Base-by-base conservation (phyloP, 768 basidiomycete genomes). In the Hygrophorus russula region DNA sequence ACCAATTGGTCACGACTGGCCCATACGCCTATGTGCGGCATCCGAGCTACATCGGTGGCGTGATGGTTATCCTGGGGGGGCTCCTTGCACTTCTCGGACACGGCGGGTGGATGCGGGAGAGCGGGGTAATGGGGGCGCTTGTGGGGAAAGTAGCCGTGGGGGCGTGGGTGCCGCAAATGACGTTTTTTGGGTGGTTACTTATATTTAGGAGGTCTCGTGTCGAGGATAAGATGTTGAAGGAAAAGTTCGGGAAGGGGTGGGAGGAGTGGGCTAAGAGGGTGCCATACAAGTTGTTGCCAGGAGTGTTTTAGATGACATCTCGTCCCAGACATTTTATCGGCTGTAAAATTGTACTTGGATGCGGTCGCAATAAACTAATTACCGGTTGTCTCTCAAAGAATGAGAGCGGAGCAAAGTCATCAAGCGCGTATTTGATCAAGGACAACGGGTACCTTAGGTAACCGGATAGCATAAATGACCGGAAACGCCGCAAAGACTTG, bases 181-280 rank as follows among this genome's bases (percentile, higher is more conserved):
- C 28, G 13, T 13, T 19, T 27, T 10, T 34, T 32, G 35, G 30
- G 11, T 39, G 48, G 12, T n/a, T 30, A 15, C 18, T 32, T n/a
- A 45, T 48, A 13, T 15, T 43, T 3, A 17, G 18, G 27, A 39
- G 62, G 31, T 56, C 56, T 36, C 27, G 36, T 24, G 53, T 53
- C 37, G 64, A 66, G 45, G 63, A 66, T 36, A 39, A 49, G 29
- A 50, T 57, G 28, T 20, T 65, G 43, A 47, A 46, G 27, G 36
- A 42, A 7, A 41, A 54, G 35, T 66, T 65, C 42, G 60, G 62
- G 14, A 46, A 53, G 20, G 60, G 57, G 19, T 66, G 64, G 63
- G 53, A 55, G 9, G 41, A 37, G 5, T 64, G 57, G 55, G 57
- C 53, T 9, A 38, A 29, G 5, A 37, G 28, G 15, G 62, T 63